Evolutionary conservation across 805 yeast genomes (phyloP).

Genomic region (Sugiyamaella qingdaonensis): DNA sequence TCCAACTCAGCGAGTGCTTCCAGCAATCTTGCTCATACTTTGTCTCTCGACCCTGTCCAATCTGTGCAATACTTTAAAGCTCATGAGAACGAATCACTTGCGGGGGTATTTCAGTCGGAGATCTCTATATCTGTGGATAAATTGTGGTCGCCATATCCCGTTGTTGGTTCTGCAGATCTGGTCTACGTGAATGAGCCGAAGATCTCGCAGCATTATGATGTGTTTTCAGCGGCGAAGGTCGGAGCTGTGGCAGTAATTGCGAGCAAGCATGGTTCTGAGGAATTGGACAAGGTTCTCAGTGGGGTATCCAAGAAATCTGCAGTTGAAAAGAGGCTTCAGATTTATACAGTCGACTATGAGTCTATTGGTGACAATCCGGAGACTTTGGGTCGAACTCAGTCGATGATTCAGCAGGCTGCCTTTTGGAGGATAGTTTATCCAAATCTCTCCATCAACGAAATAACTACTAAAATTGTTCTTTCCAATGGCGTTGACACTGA

Average conservation of each 20-base stretch:
- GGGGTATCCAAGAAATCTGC: conserved; percentile 47
- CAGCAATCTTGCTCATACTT: conserved; percentile 60
- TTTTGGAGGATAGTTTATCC: conserved; percentile 74
- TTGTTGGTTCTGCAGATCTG: conserved; percentile 58
- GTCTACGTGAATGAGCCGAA: conserved; percentile 58
- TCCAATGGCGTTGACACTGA: conserved; percentile 82
- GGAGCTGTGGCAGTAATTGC: conserved; percentile 50
- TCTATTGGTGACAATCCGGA: conserved; percentile 62
- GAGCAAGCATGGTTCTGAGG: conserved; percentile 38
- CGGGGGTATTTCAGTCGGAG: conserved; percentile 68
- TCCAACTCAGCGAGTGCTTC: conserved; percentile 52
- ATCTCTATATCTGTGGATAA: conserved; percentile 45
- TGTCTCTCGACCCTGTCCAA: conserved; percentile 53
- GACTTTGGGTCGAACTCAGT: conserved; percentile 69
- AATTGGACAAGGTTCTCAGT: conserved; percentile 50
- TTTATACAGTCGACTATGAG: conserved; percentile 59
- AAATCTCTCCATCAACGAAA: conserved; percentile 50
- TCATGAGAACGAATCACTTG: conserved; percentile 66
- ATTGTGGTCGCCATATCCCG: conserved; percentile 26
- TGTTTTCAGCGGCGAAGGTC: conserved; percentile 53
- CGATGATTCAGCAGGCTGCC: conserved; percentile 72
- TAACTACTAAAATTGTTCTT: conserved; percentile 73
- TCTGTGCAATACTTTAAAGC: conserved; percentile 54
- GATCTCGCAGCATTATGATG: conserved; percentile 55
- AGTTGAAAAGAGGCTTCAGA: conserved; percentile 48